These are phyloP conservation scores for Candida lessepsii DNA, from an alignment of 805 yeast genomes.

Conservation along the genomic window DNA sequence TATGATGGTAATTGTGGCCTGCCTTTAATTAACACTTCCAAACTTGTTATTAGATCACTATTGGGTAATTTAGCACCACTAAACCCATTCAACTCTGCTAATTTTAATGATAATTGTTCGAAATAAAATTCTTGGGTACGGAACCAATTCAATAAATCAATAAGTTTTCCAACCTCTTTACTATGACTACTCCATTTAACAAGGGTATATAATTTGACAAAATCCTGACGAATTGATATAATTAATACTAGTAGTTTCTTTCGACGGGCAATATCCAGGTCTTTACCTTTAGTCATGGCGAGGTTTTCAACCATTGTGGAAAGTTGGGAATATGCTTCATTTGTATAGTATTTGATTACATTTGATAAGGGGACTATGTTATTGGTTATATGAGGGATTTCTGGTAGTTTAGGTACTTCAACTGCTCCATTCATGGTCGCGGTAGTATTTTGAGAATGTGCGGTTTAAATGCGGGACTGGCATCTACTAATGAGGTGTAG, in stretches of 20 bases:
- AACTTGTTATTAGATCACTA: slow-evolving; percentile 83
- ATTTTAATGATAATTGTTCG: slow-evolving; percentile 57
- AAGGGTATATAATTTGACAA: slow-evolving; percentile 78
- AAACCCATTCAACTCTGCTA: slow-evolving; percentile 68
- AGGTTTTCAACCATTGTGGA: slow-evolving; percentile 60
- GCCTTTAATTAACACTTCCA: slow-evolving; percentile 79
- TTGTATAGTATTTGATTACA: slow-evolving; percentile 58
- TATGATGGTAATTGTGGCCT: slow-evolving; percentile 72
- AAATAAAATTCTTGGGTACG: slow-evolving; percentile 73
- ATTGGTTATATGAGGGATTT: slow-evolving; percentile 68
- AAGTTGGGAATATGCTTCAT: slow-evolving; percentile 62
- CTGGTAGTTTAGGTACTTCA: slow-evolving; percentile 13
- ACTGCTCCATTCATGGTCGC: slow-evolving; percentile 3
- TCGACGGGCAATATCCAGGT: slow-evolving; percentile 63
- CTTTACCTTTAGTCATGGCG: slow-evolving; percentile 37
- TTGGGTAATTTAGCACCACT: slow-evolving; percentile 89
- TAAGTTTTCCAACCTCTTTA: slow-evolving; percentile 66
- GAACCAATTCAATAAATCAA: slow-evolving; percentile 87
- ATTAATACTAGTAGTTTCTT: slow-evolving; percentile 65
- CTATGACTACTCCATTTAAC: slow-evolving; percentile 85
- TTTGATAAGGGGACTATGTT: slow-evolving; percentile 65
- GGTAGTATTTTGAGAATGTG: no score
- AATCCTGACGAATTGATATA: slow-evolving; percentile 76
- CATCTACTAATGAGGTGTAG: no score
- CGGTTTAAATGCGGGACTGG: no score